Evolutionary conservation across 2,329 filamentous ascomycete genomes (phyloP).

Genomic region (Fusarium duplospermum): DNA sequence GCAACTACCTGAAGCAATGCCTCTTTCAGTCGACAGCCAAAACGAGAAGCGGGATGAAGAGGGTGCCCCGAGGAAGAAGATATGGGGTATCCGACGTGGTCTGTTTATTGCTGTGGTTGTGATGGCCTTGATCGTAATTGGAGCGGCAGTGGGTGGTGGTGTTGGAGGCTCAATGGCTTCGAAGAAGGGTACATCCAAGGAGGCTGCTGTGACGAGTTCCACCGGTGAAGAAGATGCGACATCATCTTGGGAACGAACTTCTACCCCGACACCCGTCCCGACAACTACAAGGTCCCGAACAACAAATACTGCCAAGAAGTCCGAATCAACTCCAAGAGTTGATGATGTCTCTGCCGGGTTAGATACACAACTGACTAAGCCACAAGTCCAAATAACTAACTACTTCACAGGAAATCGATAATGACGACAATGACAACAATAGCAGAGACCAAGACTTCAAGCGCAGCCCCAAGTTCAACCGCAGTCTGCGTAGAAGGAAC

Average conservation of each 20-base stretch:
- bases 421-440: neutral
- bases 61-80: neutral
- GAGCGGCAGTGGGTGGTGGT: neutral
- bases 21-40: neutral
- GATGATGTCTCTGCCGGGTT: neutral
- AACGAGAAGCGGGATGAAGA: neutral
- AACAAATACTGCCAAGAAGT: neutral
- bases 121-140: neutral
- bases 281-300: neutral
- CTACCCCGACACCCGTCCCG: neutral
- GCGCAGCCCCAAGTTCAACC: conserved; percentile 2
- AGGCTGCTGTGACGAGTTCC: neutral
- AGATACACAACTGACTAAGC: neutral
- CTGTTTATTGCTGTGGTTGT: neutral
- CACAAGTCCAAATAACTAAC: neutral
- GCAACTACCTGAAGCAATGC: neutral
- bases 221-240: neutral
- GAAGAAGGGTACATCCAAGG: neutral
- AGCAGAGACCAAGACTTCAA: neutral
- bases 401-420: neutral
- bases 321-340: neutral
- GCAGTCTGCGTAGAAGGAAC: conserved; percentile 14
- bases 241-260: neutral
- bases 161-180: neutral
- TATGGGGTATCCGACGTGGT: neutral